These are phyloP conservation scores for Gillenia trifoliata DNA, from an alignment of 306 rosid species.

Conservation along the genomic window DNA sequence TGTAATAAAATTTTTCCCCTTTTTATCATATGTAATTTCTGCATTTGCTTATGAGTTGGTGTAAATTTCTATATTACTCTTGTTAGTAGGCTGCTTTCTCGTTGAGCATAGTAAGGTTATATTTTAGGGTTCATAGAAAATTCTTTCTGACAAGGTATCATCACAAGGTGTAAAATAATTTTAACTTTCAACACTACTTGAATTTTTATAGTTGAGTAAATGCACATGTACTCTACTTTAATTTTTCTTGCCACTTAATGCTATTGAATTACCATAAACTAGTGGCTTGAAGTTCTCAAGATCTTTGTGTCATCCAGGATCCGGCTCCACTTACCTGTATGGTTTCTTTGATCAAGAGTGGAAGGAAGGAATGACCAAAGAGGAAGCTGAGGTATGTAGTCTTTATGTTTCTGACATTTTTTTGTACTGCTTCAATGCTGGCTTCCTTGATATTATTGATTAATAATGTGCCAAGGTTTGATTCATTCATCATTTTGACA, in stretches of 20 bases:
- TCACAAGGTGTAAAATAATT: not conserved
- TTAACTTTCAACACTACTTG: not conserved
- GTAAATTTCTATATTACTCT: not conserved
- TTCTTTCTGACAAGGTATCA: not conserved
- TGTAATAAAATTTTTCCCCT: not conserved
- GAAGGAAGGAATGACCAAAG: constrained; percentile 95
- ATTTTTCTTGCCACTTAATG: not conserved
- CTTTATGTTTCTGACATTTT: not conserved
- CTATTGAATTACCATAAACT: not conserved
- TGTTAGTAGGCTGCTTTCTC: not conserved
- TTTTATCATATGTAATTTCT: not conserved
- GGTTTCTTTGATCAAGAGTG: constrained; percentile 93
- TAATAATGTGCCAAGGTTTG: not conserved
- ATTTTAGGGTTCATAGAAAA: not conserved
- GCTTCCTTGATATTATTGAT: not conserved
- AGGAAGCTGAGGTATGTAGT: constrained; percentile 82
- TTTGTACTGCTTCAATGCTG: not conserved
- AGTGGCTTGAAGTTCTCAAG: not conserved
- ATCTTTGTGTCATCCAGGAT: constrained; percentile 43
- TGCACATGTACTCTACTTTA: not conserved
- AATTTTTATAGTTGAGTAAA: not conserved
- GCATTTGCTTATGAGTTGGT: not conserved
- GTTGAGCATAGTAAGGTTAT: not conserved
- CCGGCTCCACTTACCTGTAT: constrained; percentile 93
- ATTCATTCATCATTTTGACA: not conserved